Base-by-base conservation (phyloP, 371 early-diverging fungal genomes). In the Mortierella sp. region DNA sequence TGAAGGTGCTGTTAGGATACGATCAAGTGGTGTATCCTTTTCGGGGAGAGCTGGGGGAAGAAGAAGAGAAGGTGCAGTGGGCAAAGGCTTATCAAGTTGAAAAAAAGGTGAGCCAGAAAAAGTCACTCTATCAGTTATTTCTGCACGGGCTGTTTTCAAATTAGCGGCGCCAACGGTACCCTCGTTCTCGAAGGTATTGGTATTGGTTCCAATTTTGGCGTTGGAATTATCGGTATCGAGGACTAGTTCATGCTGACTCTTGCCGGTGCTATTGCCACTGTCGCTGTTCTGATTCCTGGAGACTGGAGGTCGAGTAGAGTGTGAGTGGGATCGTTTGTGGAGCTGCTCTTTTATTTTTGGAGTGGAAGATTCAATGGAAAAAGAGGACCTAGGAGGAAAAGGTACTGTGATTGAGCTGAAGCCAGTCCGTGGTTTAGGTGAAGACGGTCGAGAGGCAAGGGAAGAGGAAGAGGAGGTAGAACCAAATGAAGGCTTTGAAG, bases 401-500 rank as follows among this genome's bases (percentile, higher is more conserved):
- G 53, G 22, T 53, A 26, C 47, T 47, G n/a, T 22, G 6, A n/a
- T 47, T 47, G 53, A 26, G 22, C 12, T 53, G 28, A 53, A 28
- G 28, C 53, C 53, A 61, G 40, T 42, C 29, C 15, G 57, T 42
- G 17, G 23, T 13, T 31, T 34, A 15, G 32, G 22, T 7, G 53
- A 35, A 26, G 19, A 45, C 19, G 56, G 56, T n/a, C 47, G 19
- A 29, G 54, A 59, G 61, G 53, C 26, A 26, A 35, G 0, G 26
- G 56, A 29, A 35, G 70, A 61, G 43, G 70, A 31, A 12, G 65
- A 64, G 32, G 42, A 28, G n/a, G 55, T 17, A 17, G 64, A 32
- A 34, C 40, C 47, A n/a, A 45, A 32, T 7, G 61, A 68, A 23
- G 54, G 59, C 43, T 78, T 78, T 61, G 78, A 78, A 47, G 74